Conservation (phyloP, 352 stramenopile genomes). For the Phytopythium vexans region DNA sequence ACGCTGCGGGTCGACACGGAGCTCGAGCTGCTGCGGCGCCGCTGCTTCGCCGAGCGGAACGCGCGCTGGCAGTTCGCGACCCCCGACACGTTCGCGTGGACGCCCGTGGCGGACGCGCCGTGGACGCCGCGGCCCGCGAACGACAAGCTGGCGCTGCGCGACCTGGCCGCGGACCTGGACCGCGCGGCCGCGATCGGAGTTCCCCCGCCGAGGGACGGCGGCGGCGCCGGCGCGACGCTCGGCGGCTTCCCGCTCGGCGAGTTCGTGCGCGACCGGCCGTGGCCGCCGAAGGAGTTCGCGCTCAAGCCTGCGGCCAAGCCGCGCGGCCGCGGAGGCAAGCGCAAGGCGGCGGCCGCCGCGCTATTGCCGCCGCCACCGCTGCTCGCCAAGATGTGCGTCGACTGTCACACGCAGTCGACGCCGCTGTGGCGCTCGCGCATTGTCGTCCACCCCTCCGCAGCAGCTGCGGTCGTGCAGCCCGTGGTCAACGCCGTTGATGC, state of each 20-base stretch:
- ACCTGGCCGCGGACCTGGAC: constrained; percentile 1
- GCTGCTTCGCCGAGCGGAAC: constrained; percentile 78
- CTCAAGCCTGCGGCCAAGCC: constrained; percentile 52
- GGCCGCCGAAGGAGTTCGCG: constrained; percentile 74
- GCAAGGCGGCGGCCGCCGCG: constrained; percentile 44
- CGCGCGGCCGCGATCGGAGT: constrained; percentile 6
- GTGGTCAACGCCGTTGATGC: neutral
- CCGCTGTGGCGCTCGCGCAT: constrained; percentile 59
- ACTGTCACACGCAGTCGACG: constrained; percentile 61
- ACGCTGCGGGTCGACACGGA: constrained; percentile 77
- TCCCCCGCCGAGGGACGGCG: neutral
- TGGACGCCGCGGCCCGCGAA: constrained; percentile 45
- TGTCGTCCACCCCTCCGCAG: neutral
- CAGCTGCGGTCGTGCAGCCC: neutral
- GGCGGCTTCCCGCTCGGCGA: constrained; percentile 19
- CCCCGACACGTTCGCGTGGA: constrained; percentile 48
- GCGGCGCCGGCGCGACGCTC: constrained; percentile 10
- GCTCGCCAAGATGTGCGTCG: constrained; percentile 25
- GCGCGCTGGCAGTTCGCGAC: constrained; percentile 51
- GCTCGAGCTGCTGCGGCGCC: constrained; percentile 63
- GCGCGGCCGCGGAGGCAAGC: constrained; percentile 45
- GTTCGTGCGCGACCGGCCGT: constrained; percentile 58
- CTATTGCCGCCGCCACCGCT: constrained; percentile 40
- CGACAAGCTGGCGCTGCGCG: constrained; percentile 28
- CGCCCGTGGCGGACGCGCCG: constrained; percentile 10